Base-by-base conservation (phyloP, 139 green algal genomes). In the Astrephomene gubernaculifera region DNA sequence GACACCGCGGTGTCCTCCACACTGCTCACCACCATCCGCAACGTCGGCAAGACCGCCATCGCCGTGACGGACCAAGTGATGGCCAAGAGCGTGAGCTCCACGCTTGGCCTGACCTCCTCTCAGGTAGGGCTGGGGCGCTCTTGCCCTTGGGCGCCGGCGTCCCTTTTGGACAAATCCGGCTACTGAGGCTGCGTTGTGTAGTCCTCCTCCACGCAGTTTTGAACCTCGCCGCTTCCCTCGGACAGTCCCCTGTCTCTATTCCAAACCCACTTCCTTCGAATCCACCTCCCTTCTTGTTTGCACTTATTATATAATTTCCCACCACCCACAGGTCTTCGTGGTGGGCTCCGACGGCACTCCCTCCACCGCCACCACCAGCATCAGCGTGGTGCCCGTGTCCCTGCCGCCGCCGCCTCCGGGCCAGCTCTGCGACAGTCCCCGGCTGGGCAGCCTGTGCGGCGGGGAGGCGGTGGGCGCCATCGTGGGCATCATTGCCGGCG, bases 371-470 rank as follows among this genome's bases (percentile, higher is more conserved):
- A 44, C 4, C 35, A 14, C 27, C 64, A 60, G 49, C 79, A 33
- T 33, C 45, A 29, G 49, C 22, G 9, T 36, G 5, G 22, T 63
- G 7, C 27, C 39, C 19, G 27, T 70, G 4, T 4, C 78, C 36
- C 49, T 63, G 78, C 78, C 78, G n/a, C 78, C 78, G 60, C 60
- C 78, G 24, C 78, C 78, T 21, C 63, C 78, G 43, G 24, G 2
- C 36, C 2, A 22, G 17, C 4, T 67, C 25, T 86, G 79, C 79
- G 35, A 31, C 36, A 10, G 43, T 2, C 79, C 79, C 8, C 45
- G 35, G 35, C 45, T 86, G 45, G 79, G 79, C 31, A 78, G 45
- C 44, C 64, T 90, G 86, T 90, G 86, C 61, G 86, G 86, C 45
- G 64, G 38, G 2, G 71, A 90, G 38, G 86, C 79, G 29, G 65